A percentile compares a stretch with the other conserved stretches of the same genome.
These are phyloP conservation scores for Melanogaster broomeanus DNA, from an alignment of 768 basidiomycete species.

Conservation along the genomic window DNA sequence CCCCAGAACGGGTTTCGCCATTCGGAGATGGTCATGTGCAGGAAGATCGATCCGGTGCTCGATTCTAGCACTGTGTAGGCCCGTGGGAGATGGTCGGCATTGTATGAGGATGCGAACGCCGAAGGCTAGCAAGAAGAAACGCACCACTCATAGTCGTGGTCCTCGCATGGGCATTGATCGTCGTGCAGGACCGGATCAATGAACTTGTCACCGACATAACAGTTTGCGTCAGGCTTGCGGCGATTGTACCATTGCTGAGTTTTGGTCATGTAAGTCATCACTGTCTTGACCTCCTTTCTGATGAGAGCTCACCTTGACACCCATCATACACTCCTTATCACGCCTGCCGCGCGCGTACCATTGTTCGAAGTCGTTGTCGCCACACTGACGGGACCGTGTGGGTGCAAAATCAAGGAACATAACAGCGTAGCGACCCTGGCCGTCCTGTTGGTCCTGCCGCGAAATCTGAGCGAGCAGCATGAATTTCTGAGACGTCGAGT, in stretches of 20 bases:
- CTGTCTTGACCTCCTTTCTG: too few relatives aligned
- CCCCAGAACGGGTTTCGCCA: slow-evolving; percentile 79
- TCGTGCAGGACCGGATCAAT: slow-evolving; percentile 82
- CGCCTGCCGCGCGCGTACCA: slow-evolving; percentile 81
- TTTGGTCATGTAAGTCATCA: not conserved
- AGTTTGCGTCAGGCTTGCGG: slow-evolving; percentile 79
- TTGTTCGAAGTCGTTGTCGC: slow-evolving; percentile 69
- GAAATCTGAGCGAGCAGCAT: slow-evolving; percentile 79
- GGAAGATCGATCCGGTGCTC: slow-evolving; percentile 87
- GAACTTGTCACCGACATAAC: slow-evolving; percentile 91
- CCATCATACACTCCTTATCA: slow-evolving; percentile 85
- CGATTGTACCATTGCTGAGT: slow-evolving; percentile 90
- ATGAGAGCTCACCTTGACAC: slow-evolving; percentile 68
- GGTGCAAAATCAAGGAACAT: slow-evolving; percentile 84
- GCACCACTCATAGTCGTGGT: slow-evolving; percentile 94
- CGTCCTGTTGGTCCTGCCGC: slow-evolving; percentile 54
- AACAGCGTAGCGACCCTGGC: slow-evolving; percentile 62
- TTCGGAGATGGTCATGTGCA: slow-evolving; percentile 93
- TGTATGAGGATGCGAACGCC: not conserved
- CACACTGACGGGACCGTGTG: slow-evolving; percentile 69
- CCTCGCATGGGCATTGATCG: slow-evolving; percentile 79
- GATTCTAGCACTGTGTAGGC: slow-evolving; percentile 96
- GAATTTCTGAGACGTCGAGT: slow-evolving; percentile 97
- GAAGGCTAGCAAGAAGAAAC: slow-evolving; percentile 11
- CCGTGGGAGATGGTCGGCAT: slow-evolving; percentile 35